Evolutionary conservation across 495 filamentous ascomycete genomes (phyloP).

Genomic region (Friedmanniomyces simplex): DNA sequence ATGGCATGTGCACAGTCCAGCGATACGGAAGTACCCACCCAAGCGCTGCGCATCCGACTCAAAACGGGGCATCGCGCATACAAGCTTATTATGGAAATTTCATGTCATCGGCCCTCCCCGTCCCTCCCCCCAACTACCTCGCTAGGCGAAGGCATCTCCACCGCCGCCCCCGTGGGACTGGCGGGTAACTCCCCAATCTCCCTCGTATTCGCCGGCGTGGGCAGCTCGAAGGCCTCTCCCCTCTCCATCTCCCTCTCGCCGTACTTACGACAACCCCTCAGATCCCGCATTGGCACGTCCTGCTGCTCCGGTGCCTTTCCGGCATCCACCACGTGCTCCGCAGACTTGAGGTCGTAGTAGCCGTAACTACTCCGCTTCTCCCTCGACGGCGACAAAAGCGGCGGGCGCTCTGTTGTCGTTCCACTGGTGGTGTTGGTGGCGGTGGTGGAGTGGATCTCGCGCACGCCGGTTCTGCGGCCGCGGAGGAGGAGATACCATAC

Average conservation of each 20-base stretch:
- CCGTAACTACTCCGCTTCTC: neutral
- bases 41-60: no score
- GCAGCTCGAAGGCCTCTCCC: neutral
- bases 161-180: neutral
- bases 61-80: no score
- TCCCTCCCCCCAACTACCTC: no score
- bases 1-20: no score
- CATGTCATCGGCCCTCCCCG: no score
- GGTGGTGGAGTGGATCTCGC: neutral
- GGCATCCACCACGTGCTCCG: neutral
- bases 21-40: no score
- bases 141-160: neutral
- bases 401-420: neutral
- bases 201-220: neutral
- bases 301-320: neutral
- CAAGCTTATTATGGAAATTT: no score
- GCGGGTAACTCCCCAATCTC: neutral
- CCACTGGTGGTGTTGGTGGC: no score
- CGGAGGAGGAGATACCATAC: neutral
- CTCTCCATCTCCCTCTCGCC: neutral
- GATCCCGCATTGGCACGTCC: neutral
- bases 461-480: neutral
- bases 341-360: neutral
- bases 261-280: neutral
- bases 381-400: neutral